Base-by-base conservation (phyloP, 1,139 yeast genomes). In the Tardiomyces depauwii region DNA sequence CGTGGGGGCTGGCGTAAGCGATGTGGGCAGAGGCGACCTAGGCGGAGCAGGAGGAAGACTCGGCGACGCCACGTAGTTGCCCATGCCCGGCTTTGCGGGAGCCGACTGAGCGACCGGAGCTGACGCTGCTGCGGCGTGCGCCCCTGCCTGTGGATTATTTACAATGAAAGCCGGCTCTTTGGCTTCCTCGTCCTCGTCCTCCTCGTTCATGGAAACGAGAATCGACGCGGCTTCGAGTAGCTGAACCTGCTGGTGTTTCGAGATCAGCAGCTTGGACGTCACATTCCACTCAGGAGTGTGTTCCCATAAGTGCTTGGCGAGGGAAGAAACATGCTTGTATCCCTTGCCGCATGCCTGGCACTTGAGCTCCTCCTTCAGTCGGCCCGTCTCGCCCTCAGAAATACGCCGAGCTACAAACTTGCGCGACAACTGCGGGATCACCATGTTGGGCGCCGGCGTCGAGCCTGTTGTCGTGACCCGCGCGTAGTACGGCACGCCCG, bases 241-340 rank as follows among this genome's bases (percentile, higher is more conserved):
- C 63, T 86, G 95, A 5, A 86, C 95, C 62, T 86, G 95, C 62
- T 86, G 95, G 62, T 86, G 95, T 62, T 86, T 86, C n/a, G 89
- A 80, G 42, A 86, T 84, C 41, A 82, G 67, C 44, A 86, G 69
- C 59, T 82, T 83, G 53, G 84, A 82, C 2, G 95, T 86, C 57
- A 82, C 82, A 58, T 80, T 83, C 95, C 95, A 86, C 61, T 86
- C 95, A 0, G 95, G 94, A 0, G 95, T 86, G 61, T 86, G 95
- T 73, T 78, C 84, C 84, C 95, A 89, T 59, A 71, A 70, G 66
- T 74, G 88, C 50, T 76, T 86, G 54, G 74, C 94, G 50, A 85
- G 71, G 18, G 91, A 82, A 1, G 89, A 80, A 10, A 85, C 82
- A 64, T 85, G 95, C 61, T 85, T 86, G 61, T 85, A 85, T 13